Conservation (phyloP, 2,329 filamentous ascomycete species). For the Boeremia exigua region DNA sequence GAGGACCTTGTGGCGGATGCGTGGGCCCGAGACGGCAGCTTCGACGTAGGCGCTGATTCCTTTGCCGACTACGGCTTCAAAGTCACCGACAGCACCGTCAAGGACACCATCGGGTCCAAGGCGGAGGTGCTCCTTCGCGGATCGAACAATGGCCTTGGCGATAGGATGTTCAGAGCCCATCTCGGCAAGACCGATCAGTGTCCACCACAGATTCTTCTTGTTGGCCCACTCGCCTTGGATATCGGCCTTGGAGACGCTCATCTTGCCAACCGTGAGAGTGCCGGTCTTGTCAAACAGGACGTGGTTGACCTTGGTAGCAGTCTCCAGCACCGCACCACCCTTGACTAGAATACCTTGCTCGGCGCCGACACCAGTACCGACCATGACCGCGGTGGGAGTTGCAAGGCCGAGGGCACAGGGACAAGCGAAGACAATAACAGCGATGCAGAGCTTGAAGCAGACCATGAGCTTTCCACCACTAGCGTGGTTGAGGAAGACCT, state of each 20-base stretch:
- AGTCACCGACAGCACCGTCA: constrained; percentile 84
- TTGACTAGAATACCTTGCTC: constrained; percentile 98
- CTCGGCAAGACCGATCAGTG: constrained; percentile 92
- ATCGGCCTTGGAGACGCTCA: constrained; percentile 81
- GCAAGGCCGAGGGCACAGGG: constrained; percentile 95
- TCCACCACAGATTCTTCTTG: constrained; percentile 85
- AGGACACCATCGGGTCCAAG: constrained; percentile 74
- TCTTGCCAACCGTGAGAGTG: constrained; percentile 91
- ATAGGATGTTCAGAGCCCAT: constrained; percentile 96
- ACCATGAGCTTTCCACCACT: constrained; percentile 95
- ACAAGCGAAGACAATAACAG: constrained; percentile 97
- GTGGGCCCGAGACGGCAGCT: constrained; percentile 71
- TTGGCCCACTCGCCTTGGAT: constrained; percentile 73
- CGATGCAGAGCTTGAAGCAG: constrained; percentile 95
- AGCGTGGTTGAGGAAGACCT: constrained; percentile 79
- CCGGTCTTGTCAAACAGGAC: constrained; percentile 96
- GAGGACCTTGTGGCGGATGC: constrained; percentile 76
- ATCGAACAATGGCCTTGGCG: constrained; percentile 81
- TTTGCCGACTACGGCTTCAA: constrained; percentile 80
- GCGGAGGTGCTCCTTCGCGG: constrained; percentile 77
- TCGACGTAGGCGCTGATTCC: constrained; percentile 85
- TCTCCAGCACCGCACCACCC: constrained; percentile 89
- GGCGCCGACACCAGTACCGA: constrained; percentile 94
- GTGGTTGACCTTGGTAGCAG: constrained; percentile 85
- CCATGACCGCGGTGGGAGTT: constrained; percentile 97